Evolutionary conservation across 2,329 filamentous ascomycete genomes (phyloP).

Genomic region (Amauroascus niger): DNA sequence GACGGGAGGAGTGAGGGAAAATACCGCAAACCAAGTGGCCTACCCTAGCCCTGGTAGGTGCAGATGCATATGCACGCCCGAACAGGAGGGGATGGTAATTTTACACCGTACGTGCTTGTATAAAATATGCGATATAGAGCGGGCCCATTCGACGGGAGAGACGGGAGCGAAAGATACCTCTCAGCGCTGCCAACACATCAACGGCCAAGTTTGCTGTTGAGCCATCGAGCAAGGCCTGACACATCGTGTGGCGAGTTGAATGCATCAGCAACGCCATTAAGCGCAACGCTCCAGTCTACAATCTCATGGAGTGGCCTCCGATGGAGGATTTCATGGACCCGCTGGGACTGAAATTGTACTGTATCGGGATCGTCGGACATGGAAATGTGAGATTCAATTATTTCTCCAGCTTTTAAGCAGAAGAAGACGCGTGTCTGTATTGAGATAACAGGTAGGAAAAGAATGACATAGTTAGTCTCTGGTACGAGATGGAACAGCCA

Average conservation of each 20-base stretch:
- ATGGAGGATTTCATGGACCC: constrained; percentile 26
- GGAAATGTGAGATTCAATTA: constrained; percentile 34
- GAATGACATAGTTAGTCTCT: constrained; percentile 5
- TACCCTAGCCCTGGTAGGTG: not conserved
- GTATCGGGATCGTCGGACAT: constrained; percentile 26
- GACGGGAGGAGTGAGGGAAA: not conserved
- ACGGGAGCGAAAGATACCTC: not conserved
- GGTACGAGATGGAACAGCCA: not conserved
- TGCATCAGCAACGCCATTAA: constrained; percentile 12
- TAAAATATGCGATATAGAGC: not conserved
- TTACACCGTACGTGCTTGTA: not conserved
- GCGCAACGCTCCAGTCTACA: constrained; percentile 27
- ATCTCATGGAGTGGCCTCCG: constrained; percentile 44
- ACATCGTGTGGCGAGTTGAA: constrained; percentile 10
- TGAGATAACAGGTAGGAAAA: not conserved
- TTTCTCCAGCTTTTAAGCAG: constrained; percentile 32
- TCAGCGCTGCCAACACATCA: not conserved
- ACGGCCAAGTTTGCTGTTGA: constrained; percentile 20
- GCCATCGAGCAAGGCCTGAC: constrained; percentile 18
- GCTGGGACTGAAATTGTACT: constrained; percentile 28
- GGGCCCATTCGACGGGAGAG: not conserved
- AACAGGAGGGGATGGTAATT: not conserved
- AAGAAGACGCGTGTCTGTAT: constrained; percentile 35
- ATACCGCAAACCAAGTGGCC: constrained; percentile 3
- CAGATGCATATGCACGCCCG: not conserved